Evolutionary conservation across 202 grass and related monocot genomes (phyloP).

Genomic region (Musa balbisiana): DNA sequence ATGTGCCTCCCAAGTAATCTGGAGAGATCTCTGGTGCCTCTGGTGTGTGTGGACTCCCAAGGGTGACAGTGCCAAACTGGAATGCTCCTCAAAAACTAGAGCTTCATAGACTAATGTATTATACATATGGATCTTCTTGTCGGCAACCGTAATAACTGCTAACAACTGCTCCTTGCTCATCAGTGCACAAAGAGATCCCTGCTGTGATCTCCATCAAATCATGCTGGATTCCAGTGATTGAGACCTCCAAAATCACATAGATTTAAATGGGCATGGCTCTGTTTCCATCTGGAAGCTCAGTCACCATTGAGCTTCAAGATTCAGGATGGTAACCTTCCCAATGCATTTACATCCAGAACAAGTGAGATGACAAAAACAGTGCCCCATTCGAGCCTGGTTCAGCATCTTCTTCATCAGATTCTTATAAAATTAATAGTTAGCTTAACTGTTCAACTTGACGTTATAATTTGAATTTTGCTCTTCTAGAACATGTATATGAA

Average conservation of each 20-base stretch:
- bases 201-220: conserved; percentile 53
- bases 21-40: conserved; percentile 80
- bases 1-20: conserved; percentile 73
- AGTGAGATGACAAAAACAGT: conserved; percentile 27
- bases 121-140: conserved; percentile 76
- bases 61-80: conserved; percentile 31
- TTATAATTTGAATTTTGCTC: too few species aligned
- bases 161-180: conserved; percentile 69
- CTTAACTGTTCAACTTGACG: too few species aligned
- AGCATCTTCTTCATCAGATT: neutral
- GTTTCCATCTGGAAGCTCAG: conserved; percentile 78
- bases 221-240: conserved; percentile 51
- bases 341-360: conserved; percentile 36
- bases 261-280: conserved; percentile 60
- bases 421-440: too few species aligned
- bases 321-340: conserved; percentile 37
- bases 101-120: conserved; percentile 65
- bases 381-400: neutral
- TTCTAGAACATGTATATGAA: too few species aligned
- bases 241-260: conserved; percentile 60
- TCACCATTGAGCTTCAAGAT: conserved; percentile 39
- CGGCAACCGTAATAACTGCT: conserved; percentile 62
- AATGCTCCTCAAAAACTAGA: conserved; percentile 74
- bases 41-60: conserved; percentile 71
- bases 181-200: conserved; percentile 61